Conservation (phyloP, 768 basidiomycete species). For the Roridomyces roridus region DNA sequence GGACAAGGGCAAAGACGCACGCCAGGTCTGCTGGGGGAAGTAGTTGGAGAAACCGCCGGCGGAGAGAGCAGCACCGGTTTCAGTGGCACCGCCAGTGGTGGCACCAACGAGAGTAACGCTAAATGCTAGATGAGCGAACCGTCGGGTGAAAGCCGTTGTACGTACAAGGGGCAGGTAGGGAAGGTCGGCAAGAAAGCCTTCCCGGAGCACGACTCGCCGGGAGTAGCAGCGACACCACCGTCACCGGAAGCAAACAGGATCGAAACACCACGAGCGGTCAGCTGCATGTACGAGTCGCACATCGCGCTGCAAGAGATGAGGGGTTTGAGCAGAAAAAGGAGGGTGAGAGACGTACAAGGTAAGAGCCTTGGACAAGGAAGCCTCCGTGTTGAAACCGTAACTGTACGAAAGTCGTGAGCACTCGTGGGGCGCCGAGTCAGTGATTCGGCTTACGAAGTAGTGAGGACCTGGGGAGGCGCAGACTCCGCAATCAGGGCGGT, state of each 20-base stretch:
- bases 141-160: background rate
- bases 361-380: constrained; percentile 27
- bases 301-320: constrained; percentile 16
- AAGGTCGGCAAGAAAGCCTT: constrained; percentile 53
- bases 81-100: constrained; percentile 41
- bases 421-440: too few relatives aligned
- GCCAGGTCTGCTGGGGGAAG: constrained; percentile 33
- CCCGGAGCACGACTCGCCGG: constrained; percentile 36
- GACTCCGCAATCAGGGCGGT: constrained; percentile 19
- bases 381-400: constrained; percentile 56
- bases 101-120: constrained; percentile 47
- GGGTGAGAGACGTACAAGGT: constrained; percentile 13
- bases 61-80: constrained; percentile 48
- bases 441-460: too few relatives aligned
- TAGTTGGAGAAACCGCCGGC: constrained; percentile 60
- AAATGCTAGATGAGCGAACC: constrained; percentile 5
- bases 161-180: constrained; percentile 47
- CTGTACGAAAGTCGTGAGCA: too few relatives aligned
- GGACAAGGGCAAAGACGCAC: constrained; percentile 8
- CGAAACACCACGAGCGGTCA: constrained; percentile 57
- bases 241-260: constrained; percentile 52
- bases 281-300: constrained; percentile 28
- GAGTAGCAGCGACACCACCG: constrained; percentile 44
- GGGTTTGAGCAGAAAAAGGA: background rate
- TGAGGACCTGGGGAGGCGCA: constrained; percentile 48